Evolutionary conservation across 2,329 filamentous ascomycete genomes (phyloP), one percentile per base, ranked within the genome.

Genomic region (Graphilbum fragrans): DNA sequence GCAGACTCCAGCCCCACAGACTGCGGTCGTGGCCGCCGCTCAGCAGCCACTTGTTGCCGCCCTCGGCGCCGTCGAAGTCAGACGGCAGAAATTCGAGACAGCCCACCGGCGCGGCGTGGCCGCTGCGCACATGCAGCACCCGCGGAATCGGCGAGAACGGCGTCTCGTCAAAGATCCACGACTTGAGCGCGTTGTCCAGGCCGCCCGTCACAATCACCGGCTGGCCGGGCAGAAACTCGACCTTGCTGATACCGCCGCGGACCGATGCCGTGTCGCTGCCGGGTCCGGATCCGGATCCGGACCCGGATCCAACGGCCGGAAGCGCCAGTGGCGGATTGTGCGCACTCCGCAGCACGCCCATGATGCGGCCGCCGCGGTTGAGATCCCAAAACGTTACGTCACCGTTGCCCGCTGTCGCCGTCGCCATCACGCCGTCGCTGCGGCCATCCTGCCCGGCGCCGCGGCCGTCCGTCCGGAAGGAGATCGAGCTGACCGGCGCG

Each of bases 321-420:
- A 14, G 25, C 25, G 32, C 32, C 6, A 6, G 5, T 18, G 32
- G 81, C 6, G 84, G 81, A 50, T 87, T 86, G 58, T 98, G 92
- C 1, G 90, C 92, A 42, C 86, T 84, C 50, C 88, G 78, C 29
- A 98, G 69, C 12, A 94, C 76, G 37, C 92, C 88, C 63, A 84
- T 85, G 42, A 94, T 80, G 51, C 86, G 79, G 5, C 87, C 87
- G 16, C 87, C 87, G 31, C 82, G 73, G 56, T 95, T 95, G 43
- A 98, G 69, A 58, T 98, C 92, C 92, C 92, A 98, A 49, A 98
- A 82, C 0, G 86, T 94, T 35, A 98, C 75, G 58, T 98, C 92
- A 27, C 92, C 90, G 46, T 75, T 88, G 4, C 74, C 69, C 21
- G 69, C 67, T 19, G 85, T 87, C 9, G 86, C 79, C 1, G 92